These are phyloP conservation scores for Pichia membranifaciens DNA, from an alignment of 805 yeast species.

Conservation along the genomic window DNA sequence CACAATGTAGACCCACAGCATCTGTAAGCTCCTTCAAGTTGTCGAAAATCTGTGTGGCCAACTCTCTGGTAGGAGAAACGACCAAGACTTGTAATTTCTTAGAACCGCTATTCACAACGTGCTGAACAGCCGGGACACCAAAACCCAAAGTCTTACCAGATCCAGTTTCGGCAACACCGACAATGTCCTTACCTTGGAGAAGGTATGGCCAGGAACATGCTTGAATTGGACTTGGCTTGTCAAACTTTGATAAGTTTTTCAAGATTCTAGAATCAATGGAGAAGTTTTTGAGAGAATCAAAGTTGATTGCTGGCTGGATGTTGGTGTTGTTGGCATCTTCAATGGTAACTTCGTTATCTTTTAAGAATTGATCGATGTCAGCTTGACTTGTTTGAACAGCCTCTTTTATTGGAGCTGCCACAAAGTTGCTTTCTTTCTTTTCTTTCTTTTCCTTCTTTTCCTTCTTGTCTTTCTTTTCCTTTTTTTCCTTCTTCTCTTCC, in stretches of 20 bases:
- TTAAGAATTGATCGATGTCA: slow-evolving; percentile 57
- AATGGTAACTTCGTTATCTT: slow-evolving; percentile 69
- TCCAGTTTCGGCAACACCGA: slow-evolving; percentile 98
- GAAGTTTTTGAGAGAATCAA: slow-evolving; percentile 46
- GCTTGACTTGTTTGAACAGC: slow-evolving; percentile 33
- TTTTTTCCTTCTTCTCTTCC: slow-evolving; percentile 30
- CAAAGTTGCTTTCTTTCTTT: slow-evolving; percentile 26
- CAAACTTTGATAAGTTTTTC: slow-evolving; percentile 61
- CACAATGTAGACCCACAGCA: slow-evolving; percentile 58
- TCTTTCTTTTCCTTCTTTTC: slow-evolving; percentile 35
- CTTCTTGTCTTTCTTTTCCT: slow-evolving; percentile 35
- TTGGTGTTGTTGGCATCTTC: slow-evolving; percentile 56
- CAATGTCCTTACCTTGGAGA: slow-evolving; percentile 71
- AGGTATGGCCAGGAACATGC: slow-evolving; percentile 92
- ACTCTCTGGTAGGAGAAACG: slow-evolving; percentile 95
- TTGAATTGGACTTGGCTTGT: slow-evolving; percentile 94
- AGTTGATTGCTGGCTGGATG: slow-evolving; percentile 64
- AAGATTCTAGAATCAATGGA: slow-evolving; percentile 49
- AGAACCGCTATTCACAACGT: slow-evolving; percentile 41
- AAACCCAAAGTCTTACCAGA: slow-evolving; percentile 97
- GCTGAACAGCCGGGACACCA: slow-evolving; percentile 93
- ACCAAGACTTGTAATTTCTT: slow-evolving; percentile 68
- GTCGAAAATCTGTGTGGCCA: slow-evolving; percentile 90
- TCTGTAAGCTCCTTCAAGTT: slow-evolving; percentile 64
- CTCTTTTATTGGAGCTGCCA: not conserved